These are phyloP conservation scores for Cercospora canescens DNA, from an alignment of 2,329 filamentous ascomycete species.

Conservation along the genomic window DNA sequence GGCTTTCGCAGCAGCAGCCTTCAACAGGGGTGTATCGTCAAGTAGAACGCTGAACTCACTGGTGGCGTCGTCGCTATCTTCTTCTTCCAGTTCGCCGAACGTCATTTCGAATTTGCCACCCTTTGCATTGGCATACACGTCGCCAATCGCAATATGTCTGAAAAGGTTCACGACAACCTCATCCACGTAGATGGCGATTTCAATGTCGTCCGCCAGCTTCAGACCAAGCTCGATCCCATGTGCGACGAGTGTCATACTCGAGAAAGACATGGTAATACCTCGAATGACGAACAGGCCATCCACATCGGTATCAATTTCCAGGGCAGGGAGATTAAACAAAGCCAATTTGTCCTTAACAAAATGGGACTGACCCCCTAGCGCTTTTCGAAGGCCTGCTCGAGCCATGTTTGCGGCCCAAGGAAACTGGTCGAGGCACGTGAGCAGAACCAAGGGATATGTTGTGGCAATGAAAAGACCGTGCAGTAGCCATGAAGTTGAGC, in stretches of 20 bases:
- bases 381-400: conserved; percentile 38
- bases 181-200: conserved; percentile 54
- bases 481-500: conserved; percentile 55
- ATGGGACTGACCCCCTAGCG: conserved; percentile 45
- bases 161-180: conserved; percentile 52
- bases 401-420: conserved; percentile 39
- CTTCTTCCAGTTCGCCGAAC: conserved; percentile 42
- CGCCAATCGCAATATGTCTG: conserved; percentile 51
- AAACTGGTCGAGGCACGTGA: conserved; percentile 52
- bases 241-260: conserved; percentile 50
- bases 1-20: conserved; percentile 42
- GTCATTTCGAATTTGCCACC: conserved; percentile 54
- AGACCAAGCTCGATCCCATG: conserved; percentile 57
- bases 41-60: conserved; percentile 44
- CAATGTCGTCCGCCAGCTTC: conserved; percentile 54
- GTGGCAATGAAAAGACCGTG: conserved; percentile 44
- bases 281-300: conserved; percentile 55
- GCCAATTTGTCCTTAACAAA: conserved; percentile 55
- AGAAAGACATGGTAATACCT: conserved; percentile 54
- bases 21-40: conserved; percentile 48
- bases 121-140: conserved; percentile 57
- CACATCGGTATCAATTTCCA: conserved; percentile 57
- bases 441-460: conserved; percentile 45
- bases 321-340: conserved; percentile 50
- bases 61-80: conserved; percentile 38